phyloP scores from a whole-genome alignment of 257 asterid species.

The Gardenia jasminoides region DNA sequence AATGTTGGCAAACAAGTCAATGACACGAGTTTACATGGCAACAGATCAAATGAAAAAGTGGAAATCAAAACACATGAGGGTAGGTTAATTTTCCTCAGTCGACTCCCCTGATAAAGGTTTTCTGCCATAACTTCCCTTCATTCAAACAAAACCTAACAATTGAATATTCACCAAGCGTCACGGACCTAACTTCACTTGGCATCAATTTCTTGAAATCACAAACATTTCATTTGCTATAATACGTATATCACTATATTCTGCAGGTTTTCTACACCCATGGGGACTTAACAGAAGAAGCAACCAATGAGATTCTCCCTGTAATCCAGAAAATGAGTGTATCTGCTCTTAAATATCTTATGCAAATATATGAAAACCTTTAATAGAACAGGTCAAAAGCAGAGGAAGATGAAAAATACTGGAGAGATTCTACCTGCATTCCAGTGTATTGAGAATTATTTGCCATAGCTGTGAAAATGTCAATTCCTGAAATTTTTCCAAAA shows the following conservation, averaged over 20 bases:
- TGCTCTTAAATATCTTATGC: neutral
- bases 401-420: neutral
- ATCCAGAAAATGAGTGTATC: neutral
- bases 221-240: neutral
- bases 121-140: neutral
- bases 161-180: neutral
- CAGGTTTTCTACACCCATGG: neutral
- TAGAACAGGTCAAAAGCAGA: neutral
- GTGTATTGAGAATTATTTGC: slow-evolving; percentile 37
- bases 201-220: slow-evolving; percentile 1
- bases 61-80: neutral
- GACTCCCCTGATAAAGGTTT: neutral
- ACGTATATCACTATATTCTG: neutral
- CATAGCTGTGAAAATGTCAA: slow-evolving; percentile 21
- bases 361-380: neutral
- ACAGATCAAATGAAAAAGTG: too few relatives aligned
- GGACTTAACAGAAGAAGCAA: neutral
- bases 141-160: neutral
- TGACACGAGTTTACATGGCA: neutral
- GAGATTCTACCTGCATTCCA: slow-evolving; percentile 39
- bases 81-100: neutral
- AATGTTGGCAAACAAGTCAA: neutral
- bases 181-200: neutral
- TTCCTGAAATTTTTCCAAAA: slow-evolving; percentile 17
- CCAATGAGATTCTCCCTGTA: too few relatives aligned